Conservation (phyloP, 768 basidiomycete species). For the Multifurca ochricompacta region DNA sequence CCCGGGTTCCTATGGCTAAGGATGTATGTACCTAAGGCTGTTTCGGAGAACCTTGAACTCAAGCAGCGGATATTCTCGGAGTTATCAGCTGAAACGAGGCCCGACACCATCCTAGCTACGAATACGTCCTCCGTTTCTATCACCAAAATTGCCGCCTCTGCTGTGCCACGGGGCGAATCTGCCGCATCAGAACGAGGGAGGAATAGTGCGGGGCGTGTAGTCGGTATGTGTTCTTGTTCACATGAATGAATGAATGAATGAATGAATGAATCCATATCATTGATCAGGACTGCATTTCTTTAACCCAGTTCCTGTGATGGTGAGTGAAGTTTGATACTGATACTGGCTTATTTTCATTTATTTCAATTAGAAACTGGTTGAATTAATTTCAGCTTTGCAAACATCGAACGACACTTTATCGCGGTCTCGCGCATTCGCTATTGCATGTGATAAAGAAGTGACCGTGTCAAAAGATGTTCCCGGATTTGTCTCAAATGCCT, state of each 20-base stretch:
- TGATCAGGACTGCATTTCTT: slow-evolving; percentile 80
- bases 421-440: slow-evolving; percentile 71
- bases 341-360: not conserved
- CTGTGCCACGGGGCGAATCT: slow-evolving; percentile 49
- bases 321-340: slow-evolving; percentile 28
- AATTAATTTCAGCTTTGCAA: slow-evolving; percentile 89
- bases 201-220: slow-evolving; percentile 62
- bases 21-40: slow-evolving; percentile 47
- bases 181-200: slow-evolving; percentile 58
- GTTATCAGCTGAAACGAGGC: slow-evolving; percentile 59
- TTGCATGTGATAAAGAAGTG: slow-evolving; percentile 91
- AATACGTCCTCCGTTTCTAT: slow-evolving; percentile 95
- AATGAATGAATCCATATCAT: too few species aligned
- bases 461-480: slow-evolving; percentile 88
- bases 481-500: slow-evolving; percentile 90
- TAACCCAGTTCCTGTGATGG: slow-evolving; percentile 97
- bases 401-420: slow-evolving; percentile 71
- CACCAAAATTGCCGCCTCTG: slow-evolving; percentile 84
- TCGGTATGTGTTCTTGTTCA: too few species aligned
- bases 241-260: too few species aligned
- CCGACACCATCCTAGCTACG: slow-evolving; percentile 74
- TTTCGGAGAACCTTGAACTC: slow-evolving; percentile 72
- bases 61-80: slow-evolving; percentile 72
- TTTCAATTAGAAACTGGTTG: slow-evolving; percentile 67
- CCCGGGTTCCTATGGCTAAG: too few species aligned